Percentiles rank a stretch among this genome's conserved stretches.
Conservation (phyloP, 108 stramenopile species). For the Cyclotella baltica region DNA sequence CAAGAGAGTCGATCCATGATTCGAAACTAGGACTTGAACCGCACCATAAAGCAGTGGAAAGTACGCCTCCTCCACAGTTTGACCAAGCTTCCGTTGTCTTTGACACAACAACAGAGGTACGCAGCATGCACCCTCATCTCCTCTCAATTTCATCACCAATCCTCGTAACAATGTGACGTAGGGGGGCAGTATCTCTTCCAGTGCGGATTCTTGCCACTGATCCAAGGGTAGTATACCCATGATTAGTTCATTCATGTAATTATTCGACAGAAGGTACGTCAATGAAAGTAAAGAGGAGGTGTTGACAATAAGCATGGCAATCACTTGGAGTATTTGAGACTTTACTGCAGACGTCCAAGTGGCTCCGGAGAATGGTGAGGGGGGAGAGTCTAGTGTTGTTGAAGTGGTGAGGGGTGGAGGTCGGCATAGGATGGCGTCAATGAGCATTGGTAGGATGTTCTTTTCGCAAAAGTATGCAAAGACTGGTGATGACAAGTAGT, state of each 20-base stretch:
- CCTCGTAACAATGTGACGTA: slow-evolving; percentile 79
- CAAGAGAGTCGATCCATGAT: slow-evolving; percentile 42
- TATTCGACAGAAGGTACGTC: slow-evolving; percentile 83
- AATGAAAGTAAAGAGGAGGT: slow-evolving; percentile 57
- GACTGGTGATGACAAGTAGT: slow-evolving; percentile 25
- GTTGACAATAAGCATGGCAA: slow-evolving; percentile 68
- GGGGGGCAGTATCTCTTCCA: slow-evolving; percentile 76
- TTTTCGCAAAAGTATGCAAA: slow-evolving; percentile 93
- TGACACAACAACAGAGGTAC: slow-evolving; percentile 50
- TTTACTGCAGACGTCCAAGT: slow-evolving; percentile 77
- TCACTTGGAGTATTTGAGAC: slow-evolving; percentile 74
- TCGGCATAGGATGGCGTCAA: slow-evolving; percentile 71
- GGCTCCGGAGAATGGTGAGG: slow-evolving; percentile 64
- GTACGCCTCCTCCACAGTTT: slow-evolving; percentile 20
- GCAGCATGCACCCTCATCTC: slow-evolving; percentile 45
- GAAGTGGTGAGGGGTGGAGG: slow-evolving; percentile 35
- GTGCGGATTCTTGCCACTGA: slow-evolving; percentile 76
- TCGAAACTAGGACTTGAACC: slow-evolving; percentile 63
- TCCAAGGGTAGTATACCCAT: slow-evolving; percentile 72
- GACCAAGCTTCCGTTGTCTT: slow-evolving; percentile 21
- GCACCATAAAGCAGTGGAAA: slow-evolving; percentile 79
- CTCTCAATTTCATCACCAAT: slow-evolving; percentile 64
- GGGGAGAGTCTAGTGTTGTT: slow-evolving; percentile 2
- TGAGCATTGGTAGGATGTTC: slow-evolving; percentile 72
- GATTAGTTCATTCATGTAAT: slow-evolving; percentile 84